Base-by-base conservation (phyloP, 1,284 basidiomycete genomes). In the Lentinula novae-zelandiae region DNA sequence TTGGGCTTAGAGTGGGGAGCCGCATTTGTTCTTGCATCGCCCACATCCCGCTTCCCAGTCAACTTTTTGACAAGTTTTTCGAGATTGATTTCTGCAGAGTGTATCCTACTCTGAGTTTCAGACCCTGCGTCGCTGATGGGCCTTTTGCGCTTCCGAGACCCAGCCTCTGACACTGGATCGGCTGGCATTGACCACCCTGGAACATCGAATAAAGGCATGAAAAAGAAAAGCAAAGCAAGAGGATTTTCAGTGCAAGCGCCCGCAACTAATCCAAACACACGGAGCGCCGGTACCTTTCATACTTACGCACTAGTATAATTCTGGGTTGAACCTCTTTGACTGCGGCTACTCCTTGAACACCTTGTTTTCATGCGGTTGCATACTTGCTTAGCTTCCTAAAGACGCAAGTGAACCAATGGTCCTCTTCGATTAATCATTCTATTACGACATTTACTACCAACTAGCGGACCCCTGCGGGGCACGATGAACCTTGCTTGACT, bases 61-160 rank as follows among this genome's bases (percentile, higher is more conserved):
- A 93, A 76, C 67, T 81, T 84, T 61, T 80, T 79, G 74, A 95
- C 82, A 52, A 96, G 77, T 71, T 87, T 93, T 69, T 94, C 90
- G 52, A 95, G 72, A 71, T 93, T 94, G 68, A 83, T 76, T 65
- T 85, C 80, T 10, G 85, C 82, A 13, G 76, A 67, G 60, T 77
- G 76, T 38, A 82, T 68, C 50, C 75, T 74, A 50, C 49, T 50
- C 27, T 50, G 27, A 33, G 78, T 75, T 53, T 75, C 74, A 13
- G 68, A 63, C 34, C 77, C 75, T 50, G 55, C 48, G 58, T 75
- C 73, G n/a, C 71, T 69, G 15, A 73, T 70, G 1, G 81, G 72
- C 22, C 85, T 81, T 73, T 90, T 93, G 55, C 91, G 84, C 68
- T 93, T 93, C 69, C 81, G 85, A 17, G 82, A 78, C 63, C 54